phyloP scores from a whole-genome alignment of 1,284 basidiomycete species.

The Ceratobasidium sp. region DNA sequence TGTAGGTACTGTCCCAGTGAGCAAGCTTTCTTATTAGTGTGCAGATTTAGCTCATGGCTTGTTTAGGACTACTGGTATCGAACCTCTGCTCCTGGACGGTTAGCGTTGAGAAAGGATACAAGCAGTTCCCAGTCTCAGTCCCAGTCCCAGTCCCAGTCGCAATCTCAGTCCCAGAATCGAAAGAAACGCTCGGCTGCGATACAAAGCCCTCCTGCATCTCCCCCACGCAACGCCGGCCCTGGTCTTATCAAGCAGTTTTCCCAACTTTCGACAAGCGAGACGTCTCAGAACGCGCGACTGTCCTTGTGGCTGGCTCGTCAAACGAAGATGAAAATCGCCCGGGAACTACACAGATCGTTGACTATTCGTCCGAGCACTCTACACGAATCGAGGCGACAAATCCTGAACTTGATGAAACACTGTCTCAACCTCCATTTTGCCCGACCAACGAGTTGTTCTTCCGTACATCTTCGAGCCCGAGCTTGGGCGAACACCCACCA shows the following conservation, averaged over 20 bases:
- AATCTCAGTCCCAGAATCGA: constrained; percentile 1
- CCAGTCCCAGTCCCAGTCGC: constrained; percentile 5
- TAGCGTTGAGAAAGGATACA: neutral
- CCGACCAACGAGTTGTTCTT: constrained; percentile 1
- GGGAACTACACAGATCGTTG: constrained; percentile 7
- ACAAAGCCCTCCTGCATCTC: constrained; percentile 25
- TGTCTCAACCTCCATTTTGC: neutral
- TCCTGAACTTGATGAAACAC: neutral
- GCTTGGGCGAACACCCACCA: neutral
- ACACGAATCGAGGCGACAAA: neutral
- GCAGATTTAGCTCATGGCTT: too few species aligned
- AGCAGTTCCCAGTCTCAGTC: constrained; percentile 13
- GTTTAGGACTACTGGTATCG: constrained; percentile 29
- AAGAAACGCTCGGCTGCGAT: neutral
- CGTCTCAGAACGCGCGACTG: constrained; percentile 12
- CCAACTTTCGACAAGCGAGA: constrained; percentile 31
- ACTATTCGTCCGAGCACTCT: constrained; percentile 8
- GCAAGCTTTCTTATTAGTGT: too few species aligned
- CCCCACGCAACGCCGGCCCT: constrained; percentile 9
- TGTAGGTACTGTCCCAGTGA: too few species aligned
- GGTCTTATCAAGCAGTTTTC: constrained; percentile 28
- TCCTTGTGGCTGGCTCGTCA: constrained; percentile 7
- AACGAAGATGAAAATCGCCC: neutral
- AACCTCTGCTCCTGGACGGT: neutral
- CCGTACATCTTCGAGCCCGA: constrained; percentile 3